Percentiles rank a stretch among this genome's conserved stretches.
phyloP scores from a whole-genome alignment of 495 filamentous ascomycete species.

The Staphylotrichum longicolle region DNA sequence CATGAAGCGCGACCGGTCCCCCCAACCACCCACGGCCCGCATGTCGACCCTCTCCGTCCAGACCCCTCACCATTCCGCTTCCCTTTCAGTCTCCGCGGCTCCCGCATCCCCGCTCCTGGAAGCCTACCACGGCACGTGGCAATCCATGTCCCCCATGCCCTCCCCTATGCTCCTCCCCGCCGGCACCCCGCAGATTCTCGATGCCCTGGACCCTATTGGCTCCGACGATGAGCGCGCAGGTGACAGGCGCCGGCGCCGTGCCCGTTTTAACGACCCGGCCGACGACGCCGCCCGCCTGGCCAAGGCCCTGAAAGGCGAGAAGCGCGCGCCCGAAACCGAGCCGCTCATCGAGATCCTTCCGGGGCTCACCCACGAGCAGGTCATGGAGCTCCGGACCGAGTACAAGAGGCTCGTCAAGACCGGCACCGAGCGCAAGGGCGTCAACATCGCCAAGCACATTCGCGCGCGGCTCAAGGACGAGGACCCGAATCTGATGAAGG shows the following conservation, averaged over 20 bases:
- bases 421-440: conserved; percentile 66
- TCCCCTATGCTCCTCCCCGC: conserved; percentile 60
- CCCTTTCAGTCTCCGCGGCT: conserved; percentile 51
- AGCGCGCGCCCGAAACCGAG: conserved; percentile 62
- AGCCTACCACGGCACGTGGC: conserved; percentile 91
- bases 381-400: conserved; percentile 76
- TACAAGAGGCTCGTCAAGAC: conserved; percentile 87
- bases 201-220: conserved; percentile 43
- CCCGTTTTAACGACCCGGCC: conserved; percentile 71
- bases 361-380: conserved; percentile 76
- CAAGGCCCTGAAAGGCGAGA: conserved; percentile 67
- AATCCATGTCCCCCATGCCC: conserved; percentile 93
- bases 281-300: conserved; percentile 74
- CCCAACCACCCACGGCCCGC: conserved; percentile 48
- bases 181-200: conserved; percentile 33
- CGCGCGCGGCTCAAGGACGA: conserved; percentile 71
- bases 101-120: conserved; percentile 84
- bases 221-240: conserved; percentile 42
- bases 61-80: conserved; percentile 41
- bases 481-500: conserved; percentile 71
- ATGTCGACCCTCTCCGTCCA: conserved; percentile 48
- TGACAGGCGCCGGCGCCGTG: conserved; percentile 52
- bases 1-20: conserved; percentile 45
- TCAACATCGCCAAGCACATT: conserved; percentile 96
- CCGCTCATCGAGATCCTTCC: conserved; percentile 82